Percentiles rank a stretch among this genome's conserved stretches.
Evolutionary conservation across 179 eudicot species (phyloP).

Genomic region (Spergularia azorica): DNA sequence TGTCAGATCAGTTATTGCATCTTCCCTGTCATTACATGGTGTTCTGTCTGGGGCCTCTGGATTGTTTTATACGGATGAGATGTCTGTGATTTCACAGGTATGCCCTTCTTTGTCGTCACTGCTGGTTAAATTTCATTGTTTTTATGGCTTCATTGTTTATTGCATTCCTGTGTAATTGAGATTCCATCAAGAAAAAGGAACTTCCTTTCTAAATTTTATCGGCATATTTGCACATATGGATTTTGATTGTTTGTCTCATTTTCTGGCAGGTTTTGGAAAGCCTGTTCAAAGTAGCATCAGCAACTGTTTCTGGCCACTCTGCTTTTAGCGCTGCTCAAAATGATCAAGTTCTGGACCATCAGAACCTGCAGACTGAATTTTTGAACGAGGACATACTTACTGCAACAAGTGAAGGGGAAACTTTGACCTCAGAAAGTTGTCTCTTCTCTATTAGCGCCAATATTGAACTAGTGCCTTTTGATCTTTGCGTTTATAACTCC

Average conservation of each 20-base stretch:
- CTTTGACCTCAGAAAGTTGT: constrained; percentile 27
- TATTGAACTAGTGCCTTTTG: constrained; percentile 51
- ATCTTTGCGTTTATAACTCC: constrained; percentile 56
- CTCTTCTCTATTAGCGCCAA: constrained; percentile 38
- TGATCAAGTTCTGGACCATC: constrained; percentile 36
- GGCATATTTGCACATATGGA: not conserved
- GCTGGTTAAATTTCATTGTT: not conserved
- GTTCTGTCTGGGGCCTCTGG: constrained; percentile 49
- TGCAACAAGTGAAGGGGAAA: constrained; percentile 28
- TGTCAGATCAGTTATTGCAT: constrained; percentile 46
- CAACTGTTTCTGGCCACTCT: constrained; percentile 23
- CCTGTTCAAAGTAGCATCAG: constrained; percentile 39
- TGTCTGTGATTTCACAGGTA: constrained; percentile 68
- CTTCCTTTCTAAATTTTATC: not conserved
- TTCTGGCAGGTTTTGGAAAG: constrained; percentile 55
- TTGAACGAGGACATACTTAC: constrained; percentile 31
- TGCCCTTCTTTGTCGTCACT: constrained; percentile 17
- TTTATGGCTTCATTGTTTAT: constrained; percentile 4
- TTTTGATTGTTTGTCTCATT: constrained; percentile 6
- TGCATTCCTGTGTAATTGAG: not conserved
- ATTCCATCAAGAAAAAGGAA: not conserved
- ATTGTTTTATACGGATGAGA: constrained; percentile 68
- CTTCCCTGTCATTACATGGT: constrained; percentile 55
- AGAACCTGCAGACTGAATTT: constrained; percentile 25
- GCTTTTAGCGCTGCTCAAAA: constrained; percentile 32